Percentiles rank a stretch among this genome's conserved stretches.
Evolutionary conservation across 805 yeast genomes (phyloP).

Genomic region (Monosporozyma siamensis): DNA sequence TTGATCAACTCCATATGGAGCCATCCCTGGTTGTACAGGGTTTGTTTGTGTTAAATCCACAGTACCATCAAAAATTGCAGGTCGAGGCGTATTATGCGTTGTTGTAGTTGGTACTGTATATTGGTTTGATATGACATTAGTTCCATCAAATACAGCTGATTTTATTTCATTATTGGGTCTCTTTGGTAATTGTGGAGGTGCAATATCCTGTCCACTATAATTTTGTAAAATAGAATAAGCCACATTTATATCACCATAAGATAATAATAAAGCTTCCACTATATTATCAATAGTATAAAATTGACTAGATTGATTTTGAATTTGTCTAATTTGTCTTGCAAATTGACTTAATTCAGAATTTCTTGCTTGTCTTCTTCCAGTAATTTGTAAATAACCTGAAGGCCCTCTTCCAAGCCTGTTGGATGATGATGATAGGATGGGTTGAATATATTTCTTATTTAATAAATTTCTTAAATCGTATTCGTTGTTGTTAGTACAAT

Average conservation of each 20-base stretch:
- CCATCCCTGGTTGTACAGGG: constrained; percentile 9
- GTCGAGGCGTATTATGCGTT: constrained; percentile 11
- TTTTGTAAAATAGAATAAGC: constrained; percentile 47
- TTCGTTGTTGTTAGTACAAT: constrained; percentile 15
- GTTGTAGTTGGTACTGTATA: constrained; percentile 5
- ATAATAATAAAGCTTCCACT: constrained; percentile 51
- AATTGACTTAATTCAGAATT: constrained; percentile 44
- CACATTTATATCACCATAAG: constrained; percentile 48
- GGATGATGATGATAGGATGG: constrained; percentile 49
- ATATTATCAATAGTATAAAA: constrained; percentile 52
- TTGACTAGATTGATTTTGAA: constrained; percentile 33
- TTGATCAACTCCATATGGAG: constrained; percentile 14
- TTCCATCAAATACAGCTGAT: constrained; percentile 30
- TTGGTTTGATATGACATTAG: neutral
- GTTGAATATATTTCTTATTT: constrained; percentile 20
- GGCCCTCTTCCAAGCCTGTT: too few species aligned
- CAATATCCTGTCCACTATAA: neutral
- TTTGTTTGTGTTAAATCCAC: constrained; percentile 9
- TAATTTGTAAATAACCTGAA: constrained; percentile 35
- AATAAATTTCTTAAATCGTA: constrained; percentile 6
- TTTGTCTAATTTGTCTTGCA: constrained; percentile 38
- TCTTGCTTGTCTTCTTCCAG: constrained; percentile 42
- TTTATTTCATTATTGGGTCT: constrained; percentile 32
- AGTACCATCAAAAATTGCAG: constrained; percentile 24
- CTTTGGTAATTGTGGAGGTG: constrained; percentile 31